A percentile compares a stretch with the other conserved stretches of the same genome.
phyloP scores from a whole-genome alignment of 1,284 basidiomycete genomes.

The Ganoderma lingzhi region DNA sequence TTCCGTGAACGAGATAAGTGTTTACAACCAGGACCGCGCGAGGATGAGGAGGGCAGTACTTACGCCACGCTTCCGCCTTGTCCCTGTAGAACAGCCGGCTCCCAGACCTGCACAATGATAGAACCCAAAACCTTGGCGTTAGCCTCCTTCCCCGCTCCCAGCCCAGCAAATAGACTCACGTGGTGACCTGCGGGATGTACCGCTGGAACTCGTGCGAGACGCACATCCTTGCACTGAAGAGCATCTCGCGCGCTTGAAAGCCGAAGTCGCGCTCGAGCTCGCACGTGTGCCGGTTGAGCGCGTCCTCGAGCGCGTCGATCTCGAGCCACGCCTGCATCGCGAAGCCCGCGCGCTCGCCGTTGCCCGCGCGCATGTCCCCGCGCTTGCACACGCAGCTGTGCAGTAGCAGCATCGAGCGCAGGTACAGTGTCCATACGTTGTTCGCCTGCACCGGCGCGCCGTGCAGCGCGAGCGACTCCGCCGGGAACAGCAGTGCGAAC shows the following conservation, averaged over 20 bases:
- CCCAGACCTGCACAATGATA: neutral
- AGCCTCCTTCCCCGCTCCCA: neutral
- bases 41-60: conserved; percentile 41
- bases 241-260: conserved; percentile 71
- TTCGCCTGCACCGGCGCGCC: conserved; percentile 45
- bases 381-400: conserved; percentile 69
- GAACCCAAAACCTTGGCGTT: neutral
- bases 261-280: conserved; percentile 69
- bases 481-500: conserved; percentile 74
- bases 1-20: neutral
- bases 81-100: conserved; percentile 57
- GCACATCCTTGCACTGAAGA: conserved; percentile 78
- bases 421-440: conserved; percentile 74
- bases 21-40: neutral
- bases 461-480: conserved; percentile 56
- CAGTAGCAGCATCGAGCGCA: conserved; percentile 73
- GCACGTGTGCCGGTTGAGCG: conserved; percentile 71
- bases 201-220: conserved; percentile 75
- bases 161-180: conserved; percentile 49
- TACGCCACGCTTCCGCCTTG: conserved; percentile 79
- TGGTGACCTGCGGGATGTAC: conserved; percentile 65
- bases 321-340: conserved; percentile 76
- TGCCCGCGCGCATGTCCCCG: conserved; percentile 47
- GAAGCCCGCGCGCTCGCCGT: conserved; percentile 63
- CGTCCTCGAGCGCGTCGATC: conserved; percentile 67